phyloP scores from a whole-genome alignment of 1,139 yeast species.

The Candida smagusa region DNA sequence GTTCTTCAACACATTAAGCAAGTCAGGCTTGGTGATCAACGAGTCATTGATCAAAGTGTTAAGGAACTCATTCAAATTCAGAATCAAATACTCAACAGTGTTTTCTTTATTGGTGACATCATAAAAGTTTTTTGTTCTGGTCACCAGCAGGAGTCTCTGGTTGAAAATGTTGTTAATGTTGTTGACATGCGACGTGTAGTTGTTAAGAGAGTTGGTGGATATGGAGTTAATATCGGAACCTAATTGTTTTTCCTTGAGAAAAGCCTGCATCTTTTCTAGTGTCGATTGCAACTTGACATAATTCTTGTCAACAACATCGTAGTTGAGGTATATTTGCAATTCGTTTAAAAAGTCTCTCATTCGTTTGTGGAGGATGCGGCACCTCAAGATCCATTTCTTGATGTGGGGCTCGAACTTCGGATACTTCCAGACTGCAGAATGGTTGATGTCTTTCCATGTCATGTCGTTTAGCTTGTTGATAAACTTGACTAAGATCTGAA shows the following conservation, averaged over 20 bases:
- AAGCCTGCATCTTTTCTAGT: conserved; percentile 17
- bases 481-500: conserved; percentile 60
- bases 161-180: conserved; percentile 24
- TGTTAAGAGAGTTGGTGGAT: conserved; percentile 11
- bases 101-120: conserved; percentile 3
- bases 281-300: conserved; percentile 40
- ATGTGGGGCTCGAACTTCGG: conserved; percentile 38
- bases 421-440: conserved; percentile 66
- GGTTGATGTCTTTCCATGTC: conserved; percentile 73
- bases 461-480: conserved; percentile 57
- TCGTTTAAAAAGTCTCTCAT: conserved; percentile 62
- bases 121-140: conserved; percentile 3
- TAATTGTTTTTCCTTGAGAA: conserved; percentile 14
- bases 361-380: conserved; percentile 56
- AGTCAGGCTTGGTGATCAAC: conserved; percentile 58
- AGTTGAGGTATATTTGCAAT: conserved; percentile 53
- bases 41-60: conserved; percentile 68
- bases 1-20: conserved; percentile 47
- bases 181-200: conserved; percentile 26
- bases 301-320: conserved; percentile 60
- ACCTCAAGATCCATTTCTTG: conserved; percentile 55
- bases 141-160: conserved; percentile 7
- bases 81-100: conserved; percentile 45
- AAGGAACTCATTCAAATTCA: conserved; percentile 53
- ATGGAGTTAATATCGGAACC: conserved; percentile 11